These are phyloP conservation scores for Phytophthora megakarya DNA, from an alignment of 352 stramenopile genomes.

Conservation along the genomic window DNA sequence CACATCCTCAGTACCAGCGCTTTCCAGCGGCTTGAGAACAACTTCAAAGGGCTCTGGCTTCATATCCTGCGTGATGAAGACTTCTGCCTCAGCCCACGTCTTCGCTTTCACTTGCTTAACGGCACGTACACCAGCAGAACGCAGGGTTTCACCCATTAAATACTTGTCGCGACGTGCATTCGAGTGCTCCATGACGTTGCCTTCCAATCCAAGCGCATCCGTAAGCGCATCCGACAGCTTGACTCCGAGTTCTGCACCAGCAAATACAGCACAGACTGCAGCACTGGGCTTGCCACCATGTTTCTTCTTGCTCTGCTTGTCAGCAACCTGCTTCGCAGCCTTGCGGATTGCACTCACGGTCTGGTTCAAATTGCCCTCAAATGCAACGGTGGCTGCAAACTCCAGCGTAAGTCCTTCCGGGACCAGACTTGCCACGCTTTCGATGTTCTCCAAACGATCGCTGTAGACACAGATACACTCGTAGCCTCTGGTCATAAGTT, in stretches of 20 bases:
- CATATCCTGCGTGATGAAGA: slow-evolving; percentile 72
- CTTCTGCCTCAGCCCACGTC: slow-evolving; percentile 73
- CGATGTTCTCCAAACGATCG: slow-evolving; percentile 82
- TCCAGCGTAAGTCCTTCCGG: slow-evolving; percentile 75
- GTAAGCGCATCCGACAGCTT: slow-evolving; percentile 90
- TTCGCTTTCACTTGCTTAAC: slow-evolving; percentile 90
- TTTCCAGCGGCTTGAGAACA: slow-evolving; percentile 92
- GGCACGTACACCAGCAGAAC: slow-evolving; percentile 77
- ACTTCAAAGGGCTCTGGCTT: slow-evolving; percentile 79
- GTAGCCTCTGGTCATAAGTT: slow-evolving; percentile 89
- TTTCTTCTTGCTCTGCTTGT: slow-evolving; percentile 37
- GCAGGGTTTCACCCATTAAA: slow-evolving; percentile 89
- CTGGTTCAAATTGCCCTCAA: slow-evolving; percentile 52
- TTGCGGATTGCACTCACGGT: slow-evolving; percentile 46
- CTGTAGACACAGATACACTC: slow-evolving; percentile 90
- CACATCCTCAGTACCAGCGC: slow-evolving; percentile 76
- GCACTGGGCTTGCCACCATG: slow-evolving; percentile 32
- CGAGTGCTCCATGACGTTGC: slow-evolving; percentile 84
- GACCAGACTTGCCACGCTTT: slow-evolving; percentile 77
- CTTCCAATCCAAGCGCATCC: slow-evolving; percentile 82
- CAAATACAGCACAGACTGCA: slow-evolving; percentile 84
- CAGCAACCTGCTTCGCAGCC: slow-evolving; percentile 55
- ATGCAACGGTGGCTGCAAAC: slow-evolving; percentile 81
- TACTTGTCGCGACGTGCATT: slow-evolving; percentile 81
- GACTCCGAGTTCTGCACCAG: slow-evolving; percentile 93